Base-by-base conservation (phyloP, 2,329 filamentous ascomycete species). In the Phaeosphaeria sp. region DNA sequence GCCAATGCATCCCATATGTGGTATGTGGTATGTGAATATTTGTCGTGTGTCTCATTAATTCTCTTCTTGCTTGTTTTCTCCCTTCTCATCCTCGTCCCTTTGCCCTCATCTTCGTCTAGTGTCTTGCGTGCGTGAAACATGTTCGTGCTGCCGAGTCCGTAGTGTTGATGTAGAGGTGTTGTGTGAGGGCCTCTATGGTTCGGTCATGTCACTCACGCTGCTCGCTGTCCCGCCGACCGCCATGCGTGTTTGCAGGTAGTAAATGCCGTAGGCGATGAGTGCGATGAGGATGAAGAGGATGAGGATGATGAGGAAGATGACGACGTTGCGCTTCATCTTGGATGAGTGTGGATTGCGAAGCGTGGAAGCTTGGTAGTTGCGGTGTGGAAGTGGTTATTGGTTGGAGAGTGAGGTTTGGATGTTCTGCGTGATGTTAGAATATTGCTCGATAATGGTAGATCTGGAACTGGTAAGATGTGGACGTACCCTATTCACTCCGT, bases 231-330 rank as follows among this genome's bases (percentile, higher is more conserved):
- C 73, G 59, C 73, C 76, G 18, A 78, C 73, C 0, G 73, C 69
- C 76, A 78, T 78, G 43, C 77, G 72, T 13, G 76, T 79, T 66
- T 82, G 80, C 44, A 81, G 76, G 71, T 78, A 80, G 76, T 81
- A 83, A 71, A 83, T 83, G 46, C 75, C 63, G 72, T 82, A 83
- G 46, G 77, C 81, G 72, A 83, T 81, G 25, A 81, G 68, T 27
- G 78, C 79, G 52, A 83, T 79, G 50, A 83, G 75, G 68, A 83
- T 75, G 76, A 83, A 82, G 67, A 83, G 81, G 72, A 83, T 78
- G 66, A 83, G 77, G 72, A 83, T 79, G 72, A 83, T 83, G 67
- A 82, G 74, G 73, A 81, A 81, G 75, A 83, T 81, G 75, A 81
- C 80, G 63, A 83, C 74, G 74, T 83, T 83, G 73, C 80, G 80